These are phyloP conservation scores for Boletus coccyginus DNA, from an alignment of 768 basidiomycete species.

Conservation along the genomic window DNA sequence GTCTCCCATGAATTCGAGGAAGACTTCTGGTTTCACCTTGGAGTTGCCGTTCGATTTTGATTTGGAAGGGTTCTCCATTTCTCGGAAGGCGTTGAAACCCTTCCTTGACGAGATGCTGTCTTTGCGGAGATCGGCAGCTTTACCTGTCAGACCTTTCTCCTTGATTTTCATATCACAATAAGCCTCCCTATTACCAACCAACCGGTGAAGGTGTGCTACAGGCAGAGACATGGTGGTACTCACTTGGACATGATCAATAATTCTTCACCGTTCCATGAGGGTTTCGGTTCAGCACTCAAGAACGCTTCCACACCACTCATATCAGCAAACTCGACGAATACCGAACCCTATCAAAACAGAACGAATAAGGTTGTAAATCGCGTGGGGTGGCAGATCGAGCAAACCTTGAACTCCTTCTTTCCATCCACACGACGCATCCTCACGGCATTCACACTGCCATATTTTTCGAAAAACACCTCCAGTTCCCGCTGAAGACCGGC, in stretches of 20 bases:
- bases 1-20: slow-evolving; percentile 71
- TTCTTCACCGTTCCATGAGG: slow-evolving; percentile 72
- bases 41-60: slow-evolving; percentile 32
- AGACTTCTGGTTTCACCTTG: slow-evolving; percentile 55
- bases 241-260: slow-evolving; percentile 88
- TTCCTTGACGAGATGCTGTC: slow-evolving; percentile 48
- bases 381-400: slow-evolving; percentile 7
- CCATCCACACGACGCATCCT: slow-evolving; percentile 82
- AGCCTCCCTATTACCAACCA: slow-evolving; percentile 50
- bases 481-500: slow-evolving; percentile 65
- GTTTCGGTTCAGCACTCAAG: slow-evolving; percentile 78
- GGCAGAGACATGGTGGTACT: slow-evolving; percentile 18
- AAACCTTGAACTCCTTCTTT: slow-evolving; percentile 85
- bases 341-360: slow-evolving; percentile 64
- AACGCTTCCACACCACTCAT: slow-evolving; percentile 68
- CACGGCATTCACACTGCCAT: slow-evolving; percentile 76
- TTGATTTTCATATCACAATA: slow-evolving; percentile 97
- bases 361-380: background rate
- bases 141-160: slow-evolving; percentile 85
- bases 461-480: slow-evolving; percentile 77
- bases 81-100: slow-evolving; percentile 81
- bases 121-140: slow-evolving; percentile 58
- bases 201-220: background rate
- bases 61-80: slow-evolving; percentile 48
- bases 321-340: slow-evolving; percentile 88